Conservation (phyloP, 1,139 yeast genomes). For the Taphrina sp. region DNA sequence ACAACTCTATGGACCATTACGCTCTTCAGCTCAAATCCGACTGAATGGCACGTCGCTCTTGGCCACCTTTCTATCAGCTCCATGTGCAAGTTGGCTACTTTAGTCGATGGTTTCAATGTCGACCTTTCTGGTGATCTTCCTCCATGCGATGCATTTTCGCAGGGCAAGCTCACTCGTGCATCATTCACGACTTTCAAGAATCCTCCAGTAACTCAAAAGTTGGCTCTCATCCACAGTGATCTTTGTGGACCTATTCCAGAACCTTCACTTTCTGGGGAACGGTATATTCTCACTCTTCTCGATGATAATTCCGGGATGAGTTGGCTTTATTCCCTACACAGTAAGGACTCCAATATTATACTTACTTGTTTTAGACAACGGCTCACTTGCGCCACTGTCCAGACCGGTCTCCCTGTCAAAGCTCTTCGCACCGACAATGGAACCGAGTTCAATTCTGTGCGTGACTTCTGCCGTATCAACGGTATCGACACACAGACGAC, state of each 20-base stretch:
- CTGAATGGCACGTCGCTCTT: constrained; percentile 2
- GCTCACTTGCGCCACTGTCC: no score
- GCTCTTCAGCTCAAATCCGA: background rate
- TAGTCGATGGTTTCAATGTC: constrained; percentile 2
- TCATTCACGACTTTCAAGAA: background rate
- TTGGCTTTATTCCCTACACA: background rate
- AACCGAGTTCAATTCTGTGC: no score
- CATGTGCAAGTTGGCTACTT: background rate
- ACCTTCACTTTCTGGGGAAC: background rate
- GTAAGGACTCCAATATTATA: no score
- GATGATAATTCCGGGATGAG: constrained; percentile 1
- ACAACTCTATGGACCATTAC: no score
- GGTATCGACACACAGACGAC: background rate
- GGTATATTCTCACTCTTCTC: background rate
- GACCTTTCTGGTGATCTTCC: background rate
- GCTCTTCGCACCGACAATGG: no score
- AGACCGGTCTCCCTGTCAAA: no score
- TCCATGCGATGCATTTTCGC: background rate
- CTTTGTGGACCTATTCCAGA: background rate
- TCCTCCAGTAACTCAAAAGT: no score
- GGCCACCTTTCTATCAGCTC: background rate
- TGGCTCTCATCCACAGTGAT: background rate
- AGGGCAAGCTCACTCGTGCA: constrained; percentile 2
- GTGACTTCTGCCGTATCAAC: no score
- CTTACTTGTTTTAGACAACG: no score